These are phyloP conservation scores for Heliamphora exappendiculata DNA, from an alignment of 148 eudicot genomes.

Conservation along the genomic window DNA sequence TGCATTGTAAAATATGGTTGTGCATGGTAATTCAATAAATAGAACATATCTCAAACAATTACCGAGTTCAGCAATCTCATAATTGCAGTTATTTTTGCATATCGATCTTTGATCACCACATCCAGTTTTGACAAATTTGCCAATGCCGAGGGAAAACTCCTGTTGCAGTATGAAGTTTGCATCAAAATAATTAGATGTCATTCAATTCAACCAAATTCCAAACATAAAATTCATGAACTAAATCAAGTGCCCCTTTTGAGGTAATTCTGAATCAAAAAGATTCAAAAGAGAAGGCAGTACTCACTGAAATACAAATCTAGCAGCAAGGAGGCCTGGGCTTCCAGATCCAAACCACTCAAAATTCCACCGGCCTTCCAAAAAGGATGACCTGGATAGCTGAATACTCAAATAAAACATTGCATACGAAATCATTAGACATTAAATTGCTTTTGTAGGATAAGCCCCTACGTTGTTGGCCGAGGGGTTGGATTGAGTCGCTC, in stretches of 20 bases:
- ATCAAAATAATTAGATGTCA: conserved; percentile 14
- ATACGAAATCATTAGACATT: conserved; percentile 9
- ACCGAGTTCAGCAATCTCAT: conserved; percentile 69
- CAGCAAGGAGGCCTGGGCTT: conserved; percentile 56
- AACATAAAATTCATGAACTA: not conserved
- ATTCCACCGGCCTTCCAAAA: conserved; percentile 81
- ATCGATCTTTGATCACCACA: conserved; percentile 55
- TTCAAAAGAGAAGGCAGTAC: conserved; percentile 20
- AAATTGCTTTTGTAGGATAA: conserved; percentile 19
- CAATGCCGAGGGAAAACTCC: conserved; percentile 67
- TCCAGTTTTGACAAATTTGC: conserved; percentile 70
- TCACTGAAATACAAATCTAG: conserved; percentile 55
- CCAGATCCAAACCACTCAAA: conserved; percentile 86
- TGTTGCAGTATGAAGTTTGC: conserved; percentile 29
- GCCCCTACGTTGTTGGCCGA: conserved; percentile 94
- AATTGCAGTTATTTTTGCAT: conserved; percentile 54
- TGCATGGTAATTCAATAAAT: not conserved
- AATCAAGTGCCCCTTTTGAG: not conserved
- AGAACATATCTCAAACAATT: conserved; percentile 15
- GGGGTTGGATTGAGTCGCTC: conserved; percentile 91
- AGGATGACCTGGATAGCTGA: conserved; percentile 87
- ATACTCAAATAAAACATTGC: conserved; percentile 30
- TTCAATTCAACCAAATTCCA: conserved; percentile 4
- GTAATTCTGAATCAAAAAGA: not conserved
- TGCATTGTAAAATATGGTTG: not conserved